phyloP scores from a whole-genome alignment of 805 yeast genomes.

The Scheffersomyces coipomensis region DNA sequence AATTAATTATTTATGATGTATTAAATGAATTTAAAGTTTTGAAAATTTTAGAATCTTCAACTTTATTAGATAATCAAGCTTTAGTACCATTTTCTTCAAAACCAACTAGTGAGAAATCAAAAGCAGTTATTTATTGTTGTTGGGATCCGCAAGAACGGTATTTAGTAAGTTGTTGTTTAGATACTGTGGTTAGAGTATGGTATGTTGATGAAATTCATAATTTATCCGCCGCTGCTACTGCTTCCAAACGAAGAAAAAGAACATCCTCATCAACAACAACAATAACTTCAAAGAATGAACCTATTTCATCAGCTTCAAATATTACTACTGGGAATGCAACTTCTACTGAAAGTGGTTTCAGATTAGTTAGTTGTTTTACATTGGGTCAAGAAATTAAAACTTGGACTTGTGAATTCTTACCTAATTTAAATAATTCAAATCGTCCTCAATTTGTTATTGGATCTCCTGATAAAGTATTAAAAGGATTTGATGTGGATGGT shows the following conservation, averaged over 20 bases:
- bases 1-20: conserved; percentile 65
- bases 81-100: conserved; percentile 24
- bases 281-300: conserved; percentile 23
- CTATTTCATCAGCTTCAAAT: background rate
- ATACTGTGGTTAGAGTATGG: conserved; percentile 71
- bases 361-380: conserved; percentile 34
- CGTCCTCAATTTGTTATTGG: conserved; percentile 62
- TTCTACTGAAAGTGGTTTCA: conserved; percentile 9
- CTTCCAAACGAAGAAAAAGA: conserved; percentile 13
- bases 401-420: conserved; percentile 68
- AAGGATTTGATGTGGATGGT: conserved; percentile 39
- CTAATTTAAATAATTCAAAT: conserved; percentile 29
- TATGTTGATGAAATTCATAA: conserved; percentile 40
- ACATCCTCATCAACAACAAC: no score
- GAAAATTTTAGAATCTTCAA: conserved; percentile 27
- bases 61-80: conserved; percentile 22
- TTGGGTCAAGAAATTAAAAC: conserved; percentile 39
- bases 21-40: conserved; percentile 35
- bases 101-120: conserved; percentile 21
- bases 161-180: conserved; percentile 71
- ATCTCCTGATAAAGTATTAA: conserved; percentile 65
- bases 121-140: conserved; percentile 59
- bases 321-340: conserved; percentile 1
- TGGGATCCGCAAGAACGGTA: conserved; percentile 75
- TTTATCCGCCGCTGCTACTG: no score